Percentiles rank a stretch among this genome's conserved stretches.
Evolutionary conservation across 2,329 filamentous ascomycete species (phyloP).

Genomic region (Ophiostoma novo-ulmi): DNA sequence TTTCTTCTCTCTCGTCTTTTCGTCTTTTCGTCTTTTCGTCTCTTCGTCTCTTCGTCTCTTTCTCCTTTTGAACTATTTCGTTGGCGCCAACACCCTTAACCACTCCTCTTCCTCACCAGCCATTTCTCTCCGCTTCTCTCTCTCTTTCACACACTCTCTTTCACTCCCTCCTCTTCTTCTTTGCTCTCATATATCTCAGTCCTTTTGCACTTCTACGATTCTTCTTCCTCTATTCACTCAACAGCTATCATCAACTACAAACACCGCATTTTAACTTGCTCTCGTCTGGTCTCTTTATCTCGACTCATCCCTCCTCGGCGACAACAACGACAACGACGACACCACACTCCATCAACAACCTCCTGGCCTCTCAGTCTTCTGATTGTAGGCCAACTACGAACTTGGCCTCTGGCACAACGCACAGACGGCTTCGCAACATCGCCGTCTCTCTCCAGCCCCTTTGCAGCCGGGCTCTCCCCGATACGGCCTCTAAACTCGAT

Average conservation of each 20-base stretch:
- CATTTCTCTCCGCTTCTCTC: not conserved
- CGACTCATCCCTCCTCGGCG: not conserved
- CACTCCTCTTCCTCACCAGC: not conserved
- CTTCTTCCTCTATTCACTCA: not conserved
- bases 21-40: not conserved
- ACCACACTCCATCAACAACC: not conserved
- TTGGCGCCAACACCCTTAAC: not conserved
- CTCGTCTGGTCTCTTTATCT: not conserved
- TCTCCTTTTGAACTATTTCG: slow-evolving; percentile 1
- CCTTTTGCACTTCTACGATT: not conserved
- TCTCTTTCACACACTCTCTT: not conserved
- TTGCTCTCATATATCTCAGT: not conserved
- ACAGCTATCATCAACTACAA: not conserved
- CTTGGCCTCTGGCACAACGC: not conserved
- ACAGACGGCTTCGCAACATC: not conserved
- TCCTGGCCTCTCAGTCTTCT: not conserved
- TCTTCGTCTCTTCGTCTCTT: not conserved
- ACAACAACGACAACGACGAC: not conserved
- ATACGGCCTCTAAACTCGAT: not conserved
- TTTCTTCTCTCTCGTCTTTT: slow-evolving; percentile 10
- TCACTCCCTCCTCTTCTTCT: not conserved
- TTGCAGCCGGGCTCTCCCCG: not conserved
- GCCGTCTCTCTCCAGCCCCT: not conserved
- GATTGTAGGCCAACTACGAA: not conserved
- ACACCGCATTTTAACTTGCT: not conserved